Percentiles rank a stretch among this genome's conserved stretches.
These are phyloP conservation scores for Aspergillus sp. DNA, from an alignment of 2,329 filamentous ascomycete species.

Conservation along the genomic window DNA sequence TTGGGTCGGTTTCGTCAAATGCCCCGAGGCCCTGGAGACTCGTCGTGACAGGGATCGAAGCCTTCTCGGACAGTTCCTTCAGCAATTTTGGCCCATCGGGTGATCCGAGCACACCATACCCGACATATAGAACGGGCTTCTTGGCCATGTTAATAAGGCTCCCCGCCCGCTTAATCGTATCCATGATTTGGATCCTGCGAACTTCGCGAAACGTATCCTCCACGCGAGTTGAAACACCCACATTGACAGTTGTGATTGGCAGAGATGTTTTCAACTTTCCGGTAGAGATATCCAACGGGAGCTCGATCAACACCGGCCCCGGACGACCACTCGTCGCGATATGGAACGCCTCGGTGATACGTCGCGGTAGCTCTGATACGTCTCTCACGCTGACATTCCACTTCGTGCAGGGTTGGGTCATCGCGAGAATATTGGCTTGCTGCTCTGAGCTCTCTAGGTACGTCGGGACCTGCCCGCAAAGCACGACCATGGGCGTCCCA, in stretches of 20 bases:
- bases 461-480: conserved; percentile 88
- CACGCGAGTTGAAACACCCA: not conserved
- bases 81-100: conserved; percentile 73
- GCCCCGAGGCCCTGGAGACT: conserved; percentile 87
- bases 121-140: conserved; percentile 89
- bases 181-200: conserved; percentile 73
- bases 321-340: conserved; percentile 89
- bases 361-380: conserved; percentile 79
- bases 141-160: conserved; percentile 79
- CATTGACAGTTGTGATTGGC: not conserved
- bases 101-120: conserved; percentile 76
- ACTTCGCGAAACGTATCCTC: not conserved
- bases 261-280: not conserved
- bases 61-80: conserved; percentile 77
- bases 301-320: conserved; percentile 86
- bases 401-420: conserved; percentile 89
- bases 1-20: conserved; percentile 85
- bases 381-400: conserved; percentile 98
- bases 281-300: conserved; percentile 76
- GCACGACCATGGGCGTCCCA: conserved; percentile 89
- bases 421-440: conserved; percentile 86
- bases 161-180: conserved; percentile 71
- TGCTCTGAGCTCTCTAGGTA: conserved; percentile 91
- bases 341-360: conserved; percentile 94
- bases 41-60: conserved; percentile 86